Conservation (phyloP, 2,329 filamentous ascomycete species). For the Cercospora janseana region DNA sequence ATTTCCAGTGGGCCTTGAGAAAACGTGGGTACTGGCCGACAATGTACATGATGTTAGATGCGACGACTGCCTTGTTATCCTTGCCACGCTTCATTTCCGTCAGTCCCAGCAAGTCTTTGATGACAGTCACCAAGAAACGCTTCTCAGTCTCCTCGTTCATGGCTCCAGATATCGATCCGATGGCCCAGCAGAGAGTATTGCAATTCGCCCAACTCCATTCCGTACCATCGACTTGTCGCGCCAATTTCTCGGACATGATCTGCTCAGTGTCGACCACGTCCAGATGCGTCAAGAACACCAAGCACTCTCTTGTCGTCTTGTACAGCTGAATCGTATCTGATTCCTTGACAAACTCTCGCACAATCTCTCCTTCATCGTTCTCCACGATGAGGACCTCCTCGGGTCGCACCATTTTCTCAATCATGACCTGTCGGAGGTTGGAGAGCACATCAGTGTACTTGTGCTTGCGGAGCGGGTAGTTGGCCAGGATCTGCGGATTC, state of each 20-base stretch:
- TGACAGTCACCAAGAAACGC: conserved; percentile 95
- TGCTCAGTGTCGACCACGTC: conserved; percentile 96
- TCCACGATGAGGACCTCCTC: conserved; percentile 99
- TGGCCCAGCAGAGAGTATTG: conserved; percentile 99
- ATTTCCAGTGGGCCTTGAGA: conserved; percentile 99
- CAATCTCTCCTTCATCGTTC: conserved; percentile 98
- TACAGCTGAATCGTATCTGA: conserved; percentile 98
- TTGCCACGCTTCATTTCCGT: conserved; percentile 99
- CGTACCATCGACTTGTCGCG: conserved; percentile 86
- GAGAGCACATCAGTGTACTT: conserved; percentile 94
- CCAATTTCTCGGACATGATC: conserved; percentile 98
- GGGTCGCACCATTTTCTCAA: conserved; percentile 98
- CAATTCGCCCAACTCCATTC: conserved; percentile 99
- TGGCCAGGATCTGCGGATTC: conserved; percentile 78
- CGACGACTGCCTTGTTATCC: conserved; percentile 98
- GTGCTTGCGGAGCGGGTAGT: conserved; percentile 93
- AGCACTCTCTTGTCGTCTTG: conserved; percentile 95
- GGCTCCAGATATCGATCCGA: conserved; percentile 94
- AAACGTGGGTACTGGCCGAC: conserved; percentile 98
- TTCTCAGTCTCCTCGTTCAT: conserved; percentile 99
- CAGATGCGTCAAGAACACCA: conserved; percentile 95
- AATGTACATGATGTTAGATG: conserved; percentile 99
- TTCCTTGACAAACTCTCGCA: conserved; percentile 98
- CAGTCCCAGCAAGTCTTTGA: conserved; percentile 92
- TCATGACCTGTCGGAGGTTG: conserved; percentile 95